phyloP scores from a whole-genome alignment of 371 early-diverging fungal genomes.

The Syncephalastrum monosporum region DNA sequence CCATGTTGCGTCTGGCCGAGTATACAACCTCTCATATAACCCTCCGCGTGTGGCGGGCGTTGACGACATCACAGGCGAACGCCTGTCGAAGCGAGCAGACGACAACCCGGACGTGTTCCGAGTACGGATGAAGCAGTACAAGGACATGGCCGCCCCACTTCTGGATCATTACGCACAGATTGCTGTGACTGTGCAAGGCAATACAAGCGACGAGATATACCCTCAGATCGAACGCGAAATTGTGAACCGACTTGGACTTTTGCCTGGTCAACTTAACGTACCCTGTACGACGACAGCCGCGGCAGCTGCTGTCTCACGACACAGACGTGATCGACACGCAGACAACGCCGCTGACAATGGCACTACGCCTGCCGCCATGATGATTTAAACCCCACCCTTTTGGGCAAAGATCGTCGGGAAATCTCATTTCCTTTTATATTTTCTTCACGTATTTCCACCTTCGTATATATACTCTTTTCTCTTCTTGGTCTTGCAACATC shows the following conservation, averaged over 20 bases:
- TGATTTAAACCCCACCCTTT: too few species aligned
- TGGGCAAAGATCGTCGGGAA: too few species aligned
- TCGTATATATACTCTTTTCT: too few species aligned
- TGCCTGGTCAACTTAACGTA: constrained; percentile 22
- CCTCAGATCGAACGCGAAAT: constrained; percentile 73
- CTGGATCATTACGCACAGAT: constrained; percentile 78
- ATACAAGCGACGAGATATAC: constrained; percentile 87
- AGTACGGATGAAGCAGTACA: constrained; percentile 76
- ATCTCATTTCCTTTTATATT: too few species aligned
- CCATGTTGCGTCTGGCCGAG: constrained; percentile 90
- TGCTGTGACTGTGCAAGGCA: constrained; percentile 67
- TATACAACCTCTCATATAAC: constrained; percentile 91
- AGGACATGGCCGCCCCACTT: constrained; percentile 73
- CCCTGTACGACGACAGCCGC: constrained; percentile 9
- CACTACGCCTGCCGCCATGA: too few species aligned
- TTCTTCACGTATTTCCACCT: too few species aligned
- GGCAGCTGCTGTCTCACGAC: constrained; percentile 10
- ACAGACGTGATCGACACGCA: constrained; percentile 10
- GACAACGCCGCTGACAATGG: too few species aligned
- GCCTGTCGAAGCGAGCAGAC: constrained; percentile 86
- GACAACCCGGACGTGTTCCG: constrained; percentile 88
- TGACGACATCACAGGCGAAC: constrained; percentile 94
- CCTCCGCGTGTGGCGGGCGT: constrained; percentile 84
- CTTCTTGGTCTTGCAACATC: too few species aligned
- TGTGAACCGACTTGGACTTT: constrained; percentile 40